These are phyloP conservation scores for Zhuliangozyma parablackwelliae DNA, from an alignment of 1,139 yeast species.

Conservation along the genomic window DNA sequence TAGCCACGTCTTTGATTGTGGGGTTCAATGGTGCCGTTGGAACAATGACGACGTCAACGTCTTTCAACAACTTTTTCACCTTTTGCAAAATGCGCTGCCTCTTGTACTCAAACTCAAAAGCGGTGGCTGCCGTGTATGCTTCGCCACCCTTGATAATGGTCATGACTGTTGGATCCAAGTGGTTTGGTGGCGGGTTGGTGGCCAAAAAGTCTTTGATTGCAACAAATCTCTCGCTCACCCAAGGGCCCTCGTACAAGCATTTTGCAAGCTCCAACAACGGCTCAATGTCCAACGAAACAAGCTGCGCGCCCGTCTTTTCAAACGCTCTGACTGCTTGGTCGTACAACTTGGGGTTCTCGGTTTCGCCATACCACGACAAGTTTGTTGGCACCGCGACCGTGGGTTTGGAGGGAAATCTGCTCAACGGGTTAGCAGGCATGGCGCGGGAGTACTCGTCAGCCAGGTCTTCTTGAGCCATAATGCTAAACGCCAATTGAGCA, in stretches of 20 bases:
- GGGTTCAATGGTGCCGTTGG: slow-evolving; percentile 96
- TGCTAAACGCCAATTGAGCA: slow-evolving; percentile 70
- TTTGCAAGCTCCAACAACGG: slow-evolving; percentile 79
- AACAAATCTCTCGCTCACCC: slow-evolving; percentile 94
- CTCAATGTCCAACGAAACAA: slow-evolving; percentile 63
- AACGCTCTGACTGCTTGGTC: slow-evolving; percentile 57
- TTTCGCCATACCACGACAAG: slow-evolving; percentile 77
- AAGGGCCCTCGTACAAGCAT: slow-evolving; percentile 93
- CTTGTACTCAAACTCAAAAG: slow-evolving; percentile 79
- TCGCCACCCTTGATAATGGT: slow-evolving; percentile 76
- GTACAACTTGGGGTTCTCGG: slow-evolving; percentile 68
- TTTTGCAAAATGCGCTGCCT: slow-evolving; percentile 71
- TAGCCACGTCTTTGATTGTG: slow-evolving; percentile 60
- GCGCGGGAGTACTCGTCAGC: slow-evolving; percentile 79
- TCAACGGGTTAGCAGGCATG: slow-evolving; percentile 62
- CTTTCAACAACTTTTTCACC: slow-evolving; percentile 51
- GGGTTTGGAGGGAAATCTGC: slow-evolving; percentile 56
- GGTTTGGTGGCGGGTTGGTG: slow-evolving; percentile 65
- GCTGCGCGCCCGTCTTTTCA: slow-evolving; percentile 48
- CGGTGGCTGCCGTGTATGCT: slow-evolving; percentile 72
- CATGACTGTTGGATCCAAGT: slow-evolving; percentile 81
- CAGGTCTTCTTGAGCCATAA: slow-evolving; percentile 70
- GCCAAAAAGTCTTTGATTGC: slow-evolving; percentile 72
- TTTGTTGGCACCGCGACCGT: slow-evolving; percentile 70
- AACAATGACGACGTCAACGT: slow-evolving; percentile 71